Conservation (phyloP, 495 filamentous ascomycete genomes). For the Neurospora sp. region DNA sequence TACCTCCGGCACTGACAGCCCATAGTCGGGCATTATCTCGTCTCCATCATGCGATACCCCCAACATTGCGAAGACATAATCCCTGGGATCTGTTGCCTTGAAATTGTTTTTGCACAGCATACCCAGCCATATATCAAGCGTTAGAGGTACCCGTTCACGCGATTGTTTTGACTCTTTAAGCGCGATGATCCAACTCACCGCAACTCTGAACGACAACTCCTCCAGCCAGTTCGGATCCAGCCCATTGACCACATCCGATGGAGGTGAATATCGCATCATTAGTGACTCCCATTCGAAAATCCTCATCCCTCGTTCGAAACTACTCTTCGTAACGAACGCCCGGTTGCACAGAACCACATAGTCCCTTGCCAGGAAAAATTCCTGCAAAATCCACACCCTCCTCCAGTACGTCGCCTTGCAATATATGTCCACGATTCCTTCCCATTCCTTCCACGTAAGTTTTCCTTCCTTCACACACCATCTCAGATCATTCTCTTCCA, state of each 20-base stretch:
- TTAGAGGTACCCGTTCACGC: neutral
- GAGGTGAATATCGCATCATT: too few relatives aligned
- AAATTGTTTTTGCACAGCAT: fast-evolving
- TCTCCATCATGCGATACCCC: neutral
- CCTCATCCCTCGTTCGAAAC: neutral
- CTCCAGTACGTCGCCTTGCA: neutral
- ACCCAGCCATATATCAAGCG: neutral
- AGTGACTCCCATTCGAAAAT: neutral
- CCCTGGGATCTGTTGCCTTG: neutral
- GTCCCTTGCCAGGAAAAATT: neutral
- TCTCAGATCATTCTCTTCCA: too few relatives aligned
- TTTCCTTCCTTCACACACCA: fast-evolving
- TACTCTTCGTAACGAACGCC: neutral
- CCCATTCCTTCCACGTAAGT: neutral
- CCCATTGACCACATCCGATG: too few relatives aligned
- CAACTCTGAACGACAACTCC: too few relatives aligned
- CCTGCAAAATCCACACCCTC: neutral
- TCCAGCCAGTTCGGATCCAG: neutral
- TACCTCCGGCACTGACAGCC: neutral
- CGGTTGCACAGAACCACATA: neutral
- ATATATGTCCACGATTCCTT: neutral
- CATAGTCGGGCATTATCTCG: fast-evolving
- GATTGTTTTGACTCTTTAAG: too few relatives aligned
- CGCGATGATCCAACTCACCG: too few relatives aligned
- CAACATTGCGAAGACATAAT: neutral